These are phyloP conservation scores for Tylopilus rubrobrunneus DNA, from an alignment of 768 basidiomycete species.

Conservation along the genomic window DNA sequence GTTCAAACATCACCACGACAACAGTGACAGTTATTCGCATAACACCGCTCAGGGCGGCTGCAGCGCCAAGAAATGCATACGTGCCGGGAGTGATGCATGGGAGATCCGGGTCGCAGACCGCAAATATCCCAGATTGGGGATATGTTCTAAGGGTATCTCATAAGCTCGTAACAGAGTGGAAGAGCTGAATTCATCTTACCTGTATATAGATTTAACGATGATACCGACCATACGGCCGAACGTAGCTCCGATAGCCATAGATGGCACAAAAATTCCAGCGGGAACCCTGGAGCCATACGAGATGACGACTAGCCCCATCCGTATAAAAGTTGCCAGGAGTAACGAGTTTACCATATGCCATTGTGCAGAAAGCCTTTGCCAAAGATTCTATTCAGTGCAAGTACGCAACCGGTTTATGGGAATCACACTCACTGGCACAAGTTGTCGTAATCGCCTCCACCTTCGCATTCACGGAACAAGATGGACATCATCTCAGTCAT, in stretches of 20 bases:
- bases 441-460: conserved; percentile 85
- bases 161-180: neutral
- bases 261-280: conserved; percentile 96
- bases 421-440: conserved; percentile 81
- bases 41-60: conserved; percentile 91
- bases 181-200: conserved; percentile 44
- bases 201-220: conserved; percentile 88
- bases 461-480: conserved; percentile 94
- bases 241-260: conserved; percentile 97
- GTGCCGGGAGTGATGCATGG: conserved; percentile 99
- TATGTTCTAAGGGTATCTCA: conserved; percentile 52
- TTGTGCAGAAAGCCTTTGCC: conserved; percentile 72
- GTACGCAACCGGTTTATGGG: neutral
- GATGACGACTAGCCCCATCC: conserved; percentile 80
- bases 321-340: conserved; percentile 85
- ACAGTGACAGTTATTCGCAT: conserved; percentile 98
- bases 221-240: conserved; percentile 98
- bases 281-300: conserved; percentile 97
- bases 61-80: conserved; percentile 96
- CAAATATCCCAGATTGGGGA: conserved; percentile 82
- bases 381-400: conserved; percentile 6
- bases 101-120: conserved; percentile 83
- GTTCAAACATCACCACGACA: conserved; percentile 98
- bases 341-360: conserved; percentile 96
- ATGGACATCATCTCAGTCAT: conserved; percentile 98